Percentiles rank a stretch among this genome's conserved stretches.
phyloP scores from a whole-genome alignment of 225 moss, liverwort and hornwort species.

The Asterella californica region DNA sequence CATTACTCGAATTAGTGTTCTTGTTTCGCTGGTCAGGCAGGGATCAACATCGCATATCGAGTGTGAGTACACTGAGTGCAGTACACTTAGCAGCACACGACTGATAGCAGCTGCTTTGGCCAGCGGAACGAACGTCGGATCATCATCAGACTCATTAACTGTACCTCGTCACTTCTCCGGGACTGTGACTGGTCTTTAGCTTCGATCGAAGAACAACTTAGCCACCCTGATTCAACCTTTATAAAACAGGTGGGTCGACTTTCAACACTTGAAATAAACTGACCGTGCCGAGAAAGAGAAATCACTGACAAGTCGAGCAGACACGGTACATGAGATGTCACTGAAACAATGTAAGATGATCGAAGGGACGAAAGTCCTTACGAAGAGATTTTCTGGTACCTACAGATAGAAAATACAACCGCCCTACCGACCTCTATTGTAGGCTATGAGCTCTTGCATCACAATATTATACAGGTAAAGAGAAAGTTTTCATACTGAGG shows the following conservation, averaged over 20 bases:
- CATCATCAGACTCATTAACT: too few relatives aligned
- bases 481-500: neutral
- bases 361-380: neutral
- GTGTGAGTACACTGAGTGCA: too few relatives aligned
- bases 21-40: too few relatives aligned
- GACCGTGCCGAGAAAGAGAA: neutral
- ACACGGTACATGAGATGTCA: neutral
- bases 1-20: too few relatives aligned
- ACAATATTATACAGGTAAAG: neutral
- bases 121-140: too few relatives aligned
- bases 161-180: too few relatives aligned
- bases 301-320: neutral
- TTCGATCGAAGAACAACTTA: neutral
- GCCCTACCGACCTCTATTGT: neutral
- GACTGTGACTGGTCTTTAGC: too few relatives aligned
- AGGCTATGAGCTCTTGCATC: neutral
- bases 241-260: neutral
- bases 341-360: neutral
- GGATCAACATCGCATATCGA: too few relatives aligned
- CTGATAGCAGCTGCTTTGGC: too few relatives aligned
- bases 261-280: neutral
- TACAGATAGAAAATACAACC: neutral
- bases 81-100: too few relatives aligned
- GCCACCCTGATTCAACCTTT: neutral
- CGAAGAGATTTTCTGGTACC: neutral